Evolutionary conservation across 148 eudicot species (phyloP), one percentile per base, ranked within the genome.

Genomic region (Nyssa sinensis): DNA sequence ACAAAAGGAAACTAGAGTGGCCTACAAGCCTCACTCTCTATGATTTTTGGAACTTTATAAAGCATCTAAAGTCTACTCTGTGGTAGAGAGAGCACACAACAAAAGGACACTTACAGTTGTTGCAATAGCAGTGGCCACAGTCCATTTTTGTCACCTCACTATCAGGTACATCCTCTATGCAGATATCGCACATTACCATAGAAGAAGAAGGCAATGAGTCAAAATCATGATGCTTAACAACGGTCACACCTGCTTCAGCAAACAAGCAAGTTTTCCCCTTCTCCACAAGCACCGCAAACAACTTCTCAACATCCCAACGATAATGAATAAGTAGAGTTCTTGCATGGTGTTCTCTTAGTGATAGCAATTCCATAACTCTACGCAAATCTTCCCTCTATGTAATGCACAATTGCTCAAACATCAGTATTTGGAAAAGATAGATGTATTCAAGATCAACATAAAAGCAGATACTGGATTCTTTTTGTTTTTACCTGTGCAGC

Each of bases 101-200:
- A 12, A 35, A 37, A 51, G 19, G 39, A 66, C 47, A 69, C 93
- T 89, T 75, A 89, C 96, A 91, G 57, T 74, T 66, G 72, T 89
- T 89, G 86, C 96, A 91, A 72, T 85, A 91, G 79, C 78, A 72
- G 76, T 91, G 96, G 21, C 89, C 87, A 73, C 96, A 91, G 73
- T 89, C 93, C 96, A 91, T 91, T 69, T 64, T 76, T 32, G 90
- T 87, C 41, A 77, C 64, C 73, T 89, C 87, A 66, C 69, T 66
- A 33, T 32, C 74, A 39, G 70, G 78, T n/a, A 86, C 79, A 68
- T 89, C 86, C 71, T 91, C 93, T 69, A 87, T 80, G 65, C 96
- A 91, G 24, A 91, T 80, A 69, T 71, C 11, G 75, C 96, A 91
- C 69, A 76, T 69, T 23, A 83, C 12, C 2, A 72, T 71, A 30